Evolutionary conservation across 2,329 filamentous ascomycete genomes (phyloP).

Genomic region (Nigrograna mackinnonii): DNA sequence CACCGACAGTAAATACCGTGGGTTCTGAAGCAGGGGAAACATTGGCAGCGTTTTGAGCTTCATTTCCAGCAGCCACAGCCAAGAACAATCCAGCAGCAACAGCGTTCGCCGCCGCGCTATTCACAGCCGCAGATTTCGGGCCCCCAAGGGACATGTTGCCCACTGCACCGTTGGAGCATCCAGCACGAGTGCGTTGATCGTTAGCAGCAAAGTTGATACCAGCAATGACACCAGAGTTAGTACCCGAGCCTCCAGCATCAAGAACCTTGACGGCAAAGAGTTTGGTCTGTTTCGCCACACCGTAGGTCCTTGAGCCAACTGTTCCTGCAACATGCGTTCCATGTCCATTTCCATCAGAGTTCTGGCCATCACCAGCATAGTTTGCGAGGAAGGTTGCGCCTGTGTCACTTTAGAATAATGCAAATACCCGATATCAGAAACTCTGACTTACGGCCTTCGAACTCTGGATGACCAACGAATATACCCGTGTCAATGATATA

Average conservation of each 20-base stretch:
- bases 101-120: constrained; percentile 40
- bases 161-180: constrained; percentile 39
- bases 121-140: constrained; percentile 37
- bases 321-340: constrained; percentile 44
- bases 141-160: constrained; percentile 47
- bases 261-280: constrained; percentile 47
- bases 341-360: constrained; percentile 44
- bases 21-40: constrained; percentile 43
- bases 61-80: constrained; percentile 46
- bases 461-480: constrained; percentile 53
- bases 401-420: constrained; percentile 4
- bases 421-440: not conserved
- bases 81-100: constrained; percentile 43
- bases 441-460: constrained; percentile 37
- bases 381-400: constrained; percentile 41
- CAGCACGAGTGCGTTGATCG: constrained; percentile 34
- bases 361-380: constrained; percentile 37
- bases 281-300: constrained; percentile 42
- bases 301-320: constrained; percentile 40
- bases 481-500: constrained; percentile 72
- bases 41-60: constrained; percentile 32
- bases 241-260: constrained; percentile 40
- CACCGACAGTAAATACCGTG: constrained; percentile 44
- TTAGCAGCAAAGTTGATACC: constrained; percentile 42
- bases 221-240: constrained; percentile 43